A percentile compares a stretch with the other conserved stretches of the same genome.
phyloP scores from a whole-genome alignment of 768 basidiomycete species.

The Mycena leptocephala region DNA sequence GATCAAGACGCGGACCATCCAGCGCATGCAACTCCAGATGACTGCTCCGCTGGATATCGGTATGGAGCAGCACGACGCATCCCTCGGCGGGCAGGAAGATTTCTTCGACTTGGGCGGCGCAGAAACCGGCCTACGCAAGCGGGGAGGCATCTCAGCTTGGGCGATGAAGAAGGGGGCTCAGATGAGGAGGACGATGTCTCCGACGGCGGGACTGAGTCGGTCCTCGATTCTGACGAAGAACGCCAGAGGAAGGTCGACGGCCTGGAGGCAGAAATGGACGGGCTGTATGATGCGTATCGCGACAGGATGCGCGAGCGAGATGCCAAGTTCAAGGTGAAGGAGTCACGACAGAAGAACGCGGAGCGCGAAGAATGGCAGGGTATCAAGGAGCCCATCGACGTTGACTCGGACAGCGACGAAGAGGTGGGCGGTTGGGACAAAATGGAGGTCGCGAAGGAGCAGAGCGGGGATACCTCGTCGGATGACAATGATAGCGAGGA shows the following conservation, averaged over 20 bases:
- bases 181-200: slow-evolving; percentile 60
- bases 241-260: slow-evolving; percentile 69
- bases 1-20: slow-evolving; percentile 88
- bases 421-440: slow-evolving; percentile 82
- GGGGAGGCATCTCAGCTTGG: slow-evolving; percentile 57
- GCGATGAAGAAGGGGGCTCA: slow-evolving; percentile 58
- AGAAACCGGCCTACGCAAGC: slow-evolving; percentile 60
- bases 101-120: slow-evolving; percentile 88
- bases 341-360: slow-evolving; percentile 81
- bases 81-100: slow-evolving; percentile 88
- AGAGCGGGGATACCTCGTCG: slow-evolving; percentile 62
- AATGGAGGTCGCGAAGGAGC: slow-evolving; percentile 70
- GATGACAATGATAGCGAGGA: slow-evolving; percentile 67
- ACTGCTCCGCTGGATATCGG: slow-evolving; percentile 98
- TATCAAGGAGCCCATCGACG: slow-evolving; percentile 61
- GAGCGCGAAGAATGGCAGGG: slow-evolving; percentile 90
- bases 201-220: slow-evolving; percentile 55
- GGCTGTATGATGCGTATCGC: slow-evolving; percentile 90
- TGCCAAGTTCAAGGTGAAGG: slow-evolving; percentile 88
- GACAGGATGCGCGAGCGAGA: slow-evolving; percentile 87
- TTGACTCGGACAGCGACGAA: slow-evolving; percentile 60
- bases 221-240: slow-evolving; percentile 80
- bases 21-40: slow-evolving; percentile 98
- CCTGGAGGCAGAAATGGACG: slow-evolving; percentile 92
- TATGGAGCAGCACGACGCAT: slow-evolving; percentile 84